Percentiles rank a stretch among this genome's conserved stretches.
Conservation (phyloP, 2,329 filamentous ascomycete species). For the Ophiostoma sp. region DNA sequence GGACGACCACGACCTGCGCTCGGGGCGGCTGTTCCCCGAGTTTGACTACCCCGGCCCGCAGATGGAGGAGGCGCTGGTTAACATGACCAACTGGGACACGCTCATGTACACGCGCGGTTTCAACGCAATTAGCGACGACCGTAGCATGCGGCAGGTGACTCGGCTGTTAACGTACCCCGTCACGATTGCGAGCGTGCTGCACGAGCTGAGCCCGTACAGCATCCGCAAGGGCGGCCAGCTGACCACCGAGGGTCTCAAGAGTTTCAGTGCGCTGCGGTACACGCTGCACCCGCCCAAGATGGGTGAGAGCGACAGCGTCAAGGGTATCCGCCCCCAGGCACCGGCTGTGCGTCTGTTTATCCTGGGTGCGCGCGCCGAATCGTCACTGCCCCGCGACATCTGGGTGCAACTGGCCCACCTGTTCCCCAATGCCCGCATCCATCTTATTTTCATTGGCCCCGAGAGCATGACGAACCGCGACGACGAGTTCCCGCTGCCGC, state of each 20-base stretch:
- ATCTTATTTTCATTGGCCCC: slow-evolving; percentile 91
- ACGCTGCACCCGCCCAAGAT: slow-evolving; percentile 83
- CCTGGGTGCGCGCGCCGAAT: slow-evolving; percentile 93
- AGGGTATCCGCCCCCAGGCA: slow-evolving; percentile 77
- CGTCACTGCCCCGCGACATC: slow-evolving; percentile 86
- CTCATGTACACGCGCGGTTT: slow-evolving; percentile 92
- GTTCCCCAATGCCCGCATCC: slow-evolving; percentile 88
- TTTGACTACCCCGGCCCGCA: slow-evolving; percentile 88
- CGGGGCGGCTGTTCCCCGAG: slow-evolving; percentile 88
- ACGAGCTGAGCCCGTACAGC: slow-evolving; percentile 91
- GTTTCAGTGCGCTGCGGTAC: slow-evolving; percentile 88
- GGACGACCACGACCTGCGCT: slow-evolving; percentile 92
- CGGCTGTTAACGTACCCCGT: slow-evolving; percentile 90
- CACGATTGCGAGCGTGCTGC: slow-evolving; percentile 86
- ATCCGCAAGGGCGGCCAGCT: slow-evolving; percentile 73
- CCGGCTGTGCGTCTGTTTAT: slow-evolving; percentile 91
- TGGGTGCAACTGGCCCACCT: slow-evolving; percentile 95
- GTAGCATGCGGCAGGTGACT: slow-evolving; percentile 89
- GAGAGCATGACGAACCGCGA: slow-evolving; percentile 96
- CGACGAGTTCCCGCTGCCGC: slow-evolving; percentile 85
- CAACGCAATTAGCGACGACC: slow-evolving; percentile 84
- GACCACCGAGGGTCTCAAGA: slow-evolving; percentile 87
- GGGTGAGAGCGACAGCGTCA: slow-evolving; percentile 72
- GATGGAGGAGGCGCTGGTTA: slow-evolving; percentile 88
- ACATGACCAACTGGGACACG: slow-evolving; percentile 99